Conservation (phyloP, 371 early-diverging fungal genomes). For the Mucor indicus region DNA sequence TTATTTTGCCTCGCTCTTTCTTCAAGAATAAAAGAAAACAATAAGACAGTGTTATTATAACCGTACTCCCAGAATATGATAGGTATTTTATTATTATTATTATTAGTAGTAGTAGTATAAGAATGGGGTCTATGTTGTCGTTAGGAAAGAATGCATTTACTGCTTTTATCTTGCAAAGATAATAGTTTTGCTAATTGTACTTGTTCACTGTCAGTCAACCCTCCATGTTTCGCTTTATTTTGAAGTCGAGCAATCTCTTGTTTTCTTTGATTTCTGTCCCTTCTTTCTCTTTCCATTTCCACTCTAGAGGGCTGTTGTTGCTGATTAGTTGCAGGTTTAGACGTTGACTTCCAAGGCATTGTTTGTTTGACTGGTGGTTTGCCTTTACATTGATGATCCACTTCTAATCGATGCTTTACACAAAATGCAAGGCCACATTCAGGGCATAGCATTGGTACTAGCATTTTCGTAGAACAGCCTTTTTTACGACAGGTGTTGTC, state of each 20-base stretch:
- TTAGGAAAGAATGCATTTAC: conserved; percentile 21
- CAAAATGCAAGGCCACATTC: conserved; percentile 59
- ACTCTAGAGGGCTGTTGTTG: conserved; percentile 10
- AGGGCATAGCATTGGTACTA: conserved; percentile 58
- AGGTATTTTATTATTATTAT: no score
- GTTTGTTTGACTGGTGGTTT: conserved; percentile 6
- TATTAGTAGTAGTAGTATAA: not conserved
- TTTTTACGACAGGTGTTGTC: conserved; percentile 53
- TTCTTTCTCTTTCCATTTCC: conserved; percentile 29
- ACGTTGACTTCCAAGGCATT: not conserved
- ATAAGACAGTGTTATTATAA: no score
- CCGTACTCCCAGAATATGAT: no score
- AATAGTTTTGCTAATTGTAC: conserved; percentile 32
- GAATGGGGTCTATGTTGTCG: not conserved
- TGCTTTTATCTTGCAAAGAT: conserved; percentile 15
- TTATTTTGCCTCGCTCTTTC: conserved; percentile 28
- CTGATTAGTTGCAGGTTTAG: not conserved
- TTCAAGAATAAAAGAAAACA: no score
- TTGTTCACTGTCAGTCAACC: conserved; percentile 36
- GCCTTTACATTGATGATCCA: conserved; percentile 57
- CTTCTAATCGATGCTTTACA: conserved; percentile 61
- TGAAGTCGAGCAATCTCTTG: conserved; percentile 30
- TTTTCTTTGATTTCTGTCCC: conserved; percentile 18
- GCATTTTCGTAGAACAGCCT: conserved; percentile 53
- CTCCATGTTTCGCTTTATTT: conserved; percentile 27